A percentile compares a stretch with the other conserved stretches of the same genome.
These are phyloP conservation scores for Schwanniomyces yamadae DNA, from an alignment of 805 yeast species.

Conservation along the genomic window DNA sequence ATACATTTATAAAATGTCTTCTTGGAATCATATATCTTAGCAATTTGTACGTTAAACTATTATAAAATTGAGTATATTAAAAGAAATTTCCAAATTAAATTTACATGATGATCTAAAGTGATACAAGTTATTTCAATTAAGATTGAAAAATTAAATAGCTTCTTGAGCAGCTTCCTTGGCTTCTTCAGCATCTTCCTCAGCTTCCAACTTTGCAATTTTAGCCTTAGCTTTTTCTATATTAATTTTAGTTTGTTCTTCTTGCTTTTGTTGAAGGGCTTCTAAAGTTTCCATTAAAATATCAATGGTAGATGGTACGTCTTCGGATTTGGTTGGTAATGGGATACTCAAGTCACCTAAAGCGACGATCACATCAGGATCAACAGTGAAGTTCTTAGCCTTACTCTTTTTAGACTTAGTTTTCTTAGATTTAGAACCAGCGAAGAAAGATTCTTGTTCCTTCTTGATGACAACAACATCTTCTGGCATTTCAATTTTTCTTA, in stretches of 20 bases:
- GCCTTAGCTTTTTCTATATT: slow-evolving; percentile 76
- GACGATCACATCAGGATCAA: slow-evolving; percentile 79
- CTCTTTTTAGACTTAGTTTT: slow-evolving; percentile 51
- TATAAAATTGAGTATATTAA: neutral
- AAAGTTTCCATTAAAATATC: slow-evolving; percentile 71
- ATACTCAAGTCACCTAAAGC: slow-evolving; percentile 74
- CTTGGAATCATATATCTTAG: too few relatives aligned
- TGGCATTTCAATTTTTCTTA: slow-evolving; percentile 60
- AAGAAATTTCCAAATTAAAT: neutral
- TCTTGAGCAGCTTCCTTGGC: slow-evolving; percentile 16
- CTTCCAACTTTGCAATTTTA: slow-evolving; percentile 67
- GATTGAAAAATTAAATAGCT: slow-evolving; percentile 4
- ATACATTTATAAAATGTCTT: neutral
- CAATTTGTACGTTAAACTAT: too few relatives aligned
- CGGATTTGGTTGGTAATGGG: slow-evolving; percentile 73
- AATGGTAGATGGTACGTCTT: slow-evolving; percentile 65
- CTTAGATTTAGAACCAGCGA: slow-evolving; percentile 47
- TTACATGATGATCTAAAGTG: neutral
- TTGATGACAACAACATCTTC: slow-evolving; percentile 61
- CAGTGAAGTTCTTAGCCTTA: slow-evolving; percentile 57
- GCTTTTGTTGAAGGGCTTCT: slow-evolving; percentile 63
- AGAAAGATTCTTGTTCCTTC: slow-evolving; percentile 60
- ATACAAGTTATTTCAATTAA: neutral
- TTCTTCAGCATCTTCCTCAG: slow-evolving; percentile 37
- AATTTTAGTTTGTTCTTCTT: slow-evolving; percentile 76